A percentile compares a stretch with the other conserved stretches of the same genome.
phyloP scores from a whole-genome alignment of 2,329 filamentous ascomycete species.

The Claviceps pusilla region DNA sequence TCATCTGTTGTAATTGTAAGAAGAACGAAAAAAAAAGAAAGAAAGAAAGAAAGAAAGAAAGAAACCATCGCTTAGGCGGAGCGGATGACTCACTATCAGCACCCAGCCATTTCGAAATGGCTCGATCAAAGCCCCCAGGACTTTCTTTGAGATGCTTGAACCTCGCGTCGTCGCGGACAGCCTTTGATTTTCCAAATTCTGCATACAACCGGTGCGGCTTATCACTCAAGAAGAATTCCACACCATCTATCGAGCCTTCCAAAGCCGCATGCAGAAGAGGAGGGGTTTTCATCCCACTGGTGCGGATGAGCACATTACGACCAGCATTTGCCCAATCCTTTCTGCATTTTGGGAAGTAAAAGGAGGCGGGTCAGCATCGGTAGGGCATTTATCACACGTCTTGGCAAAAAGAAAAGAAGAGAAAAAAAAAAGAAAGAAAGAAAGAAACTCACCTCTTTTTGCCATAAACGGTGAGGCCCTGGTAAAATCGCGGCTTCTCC shows the following conservation, averaged over 20 bases:
- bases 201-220: slow-evolving; percentile 51
- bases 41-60: background rate
- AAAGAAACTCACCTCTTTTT: slow-evolving; percentile 38
- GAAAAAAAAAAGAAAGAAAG: no score
- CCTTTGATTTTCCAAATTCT: slow-evolving; percentile 47
- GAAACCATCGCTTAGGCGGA: background rate
- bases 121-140: slow-evolving; percentile 47
- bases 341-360: slow-evolving; percentile 12
- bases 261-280: slow-evolving; percentile 46
- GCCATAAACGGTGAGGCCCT: slow-evolving; percentile 61
- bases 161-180: slow-evolving; percentile 44
- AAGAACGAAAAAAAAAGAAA: no score
- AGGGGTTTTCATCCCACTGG: slow-evolving; percentile 30
- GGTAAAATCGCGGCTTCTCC: slow-evolving; percentile 56
- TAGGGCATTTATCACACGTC: background rate
- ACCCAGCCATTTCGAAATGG: slow-evolving; percentile 47
- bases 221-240: slow-evolving; percentile 67
- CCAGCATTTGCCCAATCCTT: slow-evolving; percentile 59
- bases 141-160: slow-evolving; percentile 46
- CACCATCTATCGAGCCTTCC: slow-evolving; percentile 44
- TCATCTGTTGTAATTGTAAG: slow-evolving; percentile 29
- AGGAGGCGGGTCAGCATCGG: background rate
- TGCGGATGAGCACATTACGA: slow-evolving; percentile 26
- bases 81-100: slow-evolving; percentile 35
- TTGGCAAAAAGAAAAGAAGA: background rate